Conservation (phyloP, 75 land plant genomes). For the Pinus tabuliformis region DNA sequence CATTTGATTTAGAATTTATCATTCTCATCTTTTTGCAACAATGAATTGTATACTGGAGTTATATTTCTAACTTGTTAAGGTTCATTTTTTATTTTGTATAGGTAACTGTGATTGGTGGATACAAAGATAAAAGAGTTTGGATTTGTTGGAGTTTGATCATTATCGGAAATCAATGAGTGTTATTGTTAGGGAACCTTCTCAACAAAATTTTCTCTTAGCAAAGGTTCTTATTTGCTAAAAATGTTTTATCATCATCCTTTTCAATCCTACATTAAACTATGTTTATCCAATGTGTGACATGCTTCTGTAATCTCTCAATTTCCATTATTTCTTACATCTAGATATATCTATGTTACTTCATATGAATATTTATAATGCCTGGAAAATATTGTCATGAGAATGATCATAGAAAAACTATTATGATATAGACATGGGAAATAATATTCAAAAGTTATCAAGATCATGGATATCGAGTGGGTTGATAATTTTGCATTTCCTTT, state of each 20-base stretch:
- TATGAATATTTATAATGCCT: not conserved
- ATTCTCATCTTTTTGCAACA: not conserved
- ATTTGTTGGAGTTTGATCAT: conserved; percentile 84
- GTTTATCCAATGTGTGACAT: not conserved
- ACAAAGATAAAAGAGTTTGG: conserved; percentile 53
- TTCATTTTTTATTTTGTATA: conserved; percentile 13
- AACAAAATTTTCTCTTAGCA: conserved; percentile 66
- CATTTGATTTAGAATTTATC: not conserved
- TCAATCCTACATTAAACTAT: not conserved
- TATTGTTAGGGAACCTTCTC: conserved; percentile 44
- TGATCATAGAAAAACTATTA: not conserved
- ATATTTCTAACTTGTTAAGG: not conserved
- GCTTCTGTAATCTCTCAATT: too few relatives aligned
- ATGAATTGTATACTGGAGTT: too few relatives aligned
- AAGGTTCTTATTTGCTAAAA: conserved; percentile 48
- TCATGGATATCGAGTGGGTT: not conserved
- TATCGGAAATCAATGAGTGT: conserved; percentile 89
- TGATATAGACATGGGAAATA: too few relatives aligned
- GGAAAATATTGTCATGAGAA: not conserved
- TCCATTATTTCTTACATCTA: not conserved
- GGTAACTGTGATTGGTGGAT: conserved; percentile 82
- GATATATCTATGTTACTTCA: not conserved
- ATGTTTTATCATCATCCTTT: not conserved
- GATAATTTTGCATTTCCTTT: not conserved
- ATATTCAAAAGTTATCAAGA: not conserved